phyloP scores from a whole-genome alignment of 192 early-diverging fungal species.

The Powellomyces hirtus region DNA sequence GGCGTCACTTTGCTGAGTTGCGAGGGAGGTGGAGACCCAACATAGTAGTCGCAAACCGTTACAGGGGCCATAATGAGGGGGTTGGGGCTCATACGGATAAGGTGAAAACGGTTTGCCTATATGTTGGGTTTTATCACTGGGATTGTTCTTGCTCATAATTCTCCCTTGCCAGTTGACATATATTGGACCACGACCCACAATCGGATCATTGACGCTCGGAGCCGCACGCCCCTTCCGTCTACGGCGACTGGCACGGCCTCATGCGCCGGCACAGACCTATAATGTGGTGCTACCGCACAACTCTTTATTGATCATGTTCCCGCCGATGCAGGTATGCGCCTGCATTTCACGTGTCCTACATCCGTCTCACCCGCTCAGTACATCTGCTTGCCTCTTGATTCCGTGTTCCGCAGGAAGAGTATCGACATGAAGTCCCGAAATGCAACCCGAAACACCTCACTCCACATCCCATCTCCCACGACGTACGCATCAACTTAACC shows the following conservation, averaged over 20 bases:
- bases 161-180: constrained; percentile 32
- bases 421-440: constrained; percentile 46
- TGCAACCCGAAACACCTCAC: neutral
- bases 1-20: constrained; percentile 18
- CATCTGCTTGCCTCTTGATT: neutral
- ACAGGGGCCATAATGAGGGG: constrained; percentile 28
- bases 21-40: constrained; percentile 40
- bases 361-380: neutral
- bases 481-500: constrained; percentile 48
- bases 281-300: constrained; percentile 48
- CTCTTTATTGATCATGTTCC: constrained; percentile 52
- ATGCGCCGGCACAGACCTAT: constrained; percentile 28
- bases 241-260: constrained; percentile 8
- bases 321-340: constrained; percentile 33
- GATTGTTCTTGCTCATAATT: neutral
- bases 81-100: constrained; percentile 47
- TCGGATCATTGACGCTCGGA: constrained; percentile 47
- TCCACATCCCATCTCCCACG: constrained; percentile 36
- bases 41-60: constrained; percentile 42
- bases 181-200: constrained; percentile 48
- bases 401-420: constrained; percentile 40
- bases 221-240: constrained; percentile 45
- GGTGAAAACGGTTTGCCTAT: neutral
- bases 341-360: neutral
- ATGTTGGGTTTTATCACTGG: neutral